phyloP scores from a whole-genome alignment of 805 yeast genomes.

The Myxozyma monticola region DNA sequence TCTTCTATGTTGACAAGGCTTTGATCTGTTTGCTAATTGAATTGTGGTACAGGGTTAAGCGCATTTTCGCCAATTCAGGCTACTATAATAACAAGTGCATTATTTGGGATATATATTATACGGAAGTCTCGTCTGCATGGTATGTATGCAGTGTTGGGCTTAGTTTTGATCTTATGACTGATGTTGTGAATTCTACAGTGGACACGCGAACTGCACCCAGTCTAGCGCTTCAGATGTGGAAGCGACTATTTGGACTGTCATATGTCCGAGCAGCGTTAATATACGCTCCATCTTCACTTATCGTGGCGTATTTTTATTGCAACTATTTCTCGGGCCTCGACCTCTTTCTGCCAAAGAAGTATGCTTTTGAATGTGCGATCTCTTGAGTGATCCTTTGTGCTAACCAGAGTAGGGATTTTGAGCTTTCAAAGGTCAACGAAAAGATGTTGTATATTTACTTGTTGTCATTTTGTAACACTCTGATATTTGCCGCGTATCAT shows the following conservation, averaged over 20 bases:
- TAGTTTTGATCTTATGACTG: background rate
- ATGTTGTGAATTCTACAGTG: constrained; percentile 3
- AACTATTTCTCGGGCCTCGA: constrained; percentile 13
- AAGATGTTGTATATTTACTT: constrained; percentile 13
- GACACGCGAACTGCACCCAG: constrained; percentile 14
- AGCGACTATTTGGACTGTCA: constrained; percentile 5
- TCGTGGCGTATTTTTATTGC: constrained; percentile 18
- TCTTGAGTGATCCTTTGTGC: background rate
- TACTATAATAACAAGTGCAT: constrained; percentile 1
- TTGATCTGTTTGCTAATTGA: background rate
- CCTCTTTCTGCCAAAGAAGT: constrained; percentile 21
- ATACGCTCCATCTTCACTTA: constrained; percentile 11
- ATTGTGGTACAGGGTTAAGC: constrained; percentile 7
- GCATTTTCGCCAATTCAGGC: constrained; percentile 19
- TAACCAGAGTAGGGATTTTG: constrained; percentile 19
- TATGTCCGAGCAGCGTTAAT: constrained; percentile 7
- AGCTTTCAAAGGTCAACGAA: constrained; percentile 26
- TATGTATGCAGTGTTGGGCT: constrained; percentile 3
- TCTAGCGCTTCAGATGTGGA: constrained; percentile 7
- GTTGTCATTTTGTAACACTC: constrained; percentile 15
- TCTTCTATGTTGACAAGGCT: background rate
- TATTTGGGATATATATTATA: constrained; percentile 27
- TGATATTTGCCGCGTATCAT: constrained; percentile 18
- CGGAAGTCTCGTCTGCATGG: constrained; percentile 32
- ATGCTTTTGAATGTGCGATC: background rate